Conservation (phyloP, 331 rosid genomes). For the Acacia pycnantha region DNA sequence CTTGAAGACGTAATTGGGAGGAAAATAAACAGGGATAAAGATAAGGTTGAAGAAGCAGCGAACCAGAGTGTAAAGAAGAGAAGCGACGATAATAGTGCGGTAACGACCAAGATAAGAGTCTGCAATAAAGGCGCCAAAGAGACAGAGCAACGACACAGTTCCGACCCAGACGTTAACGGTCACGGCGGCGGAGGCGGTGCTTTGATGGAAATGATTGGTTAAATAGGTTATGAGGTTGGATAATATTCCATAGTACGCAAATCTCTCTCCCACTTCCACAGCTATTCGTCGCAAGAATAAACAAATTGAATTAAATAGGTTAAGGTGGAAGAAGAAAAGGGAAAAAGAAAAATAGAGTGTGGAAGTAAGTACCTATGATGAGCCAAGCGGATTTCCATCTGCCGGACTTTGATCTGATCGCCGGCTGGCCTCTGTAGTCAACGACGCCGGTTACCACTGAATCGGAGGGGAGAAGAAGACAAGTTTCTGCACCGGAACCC, state of each 20-base stretch:
- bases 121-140: not conserved
- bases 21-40: not conserved
- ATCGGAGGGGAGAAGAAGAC: not conserved
- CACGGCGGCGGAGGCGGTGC: not conserved
- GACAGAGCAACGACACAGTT: not conserved
- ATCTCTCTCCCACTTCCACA: slow-evolving; percentile 7
- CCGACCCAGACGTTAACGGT: not conserved
- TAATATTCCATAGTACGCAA: not conserved
- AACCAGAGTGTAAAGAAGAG: not conserved
- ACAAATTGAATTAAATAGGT: not conserved
- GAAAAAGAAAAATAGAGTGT: not conserved
- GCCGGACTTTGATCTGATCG: slow-evolving; percentile 18
- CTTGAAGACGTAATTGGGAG: not conserved
- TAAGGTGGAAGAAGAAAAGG: not conserved
- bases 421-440: slow-evolving; percentile 32
- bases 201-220: not conserved
- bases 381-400: not conserved
- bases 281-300: not conserved
- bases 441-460: slow-evolving; percentile 30
- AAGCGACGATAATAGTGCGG: not conserved
- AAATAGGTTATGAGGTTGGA: not conserved
- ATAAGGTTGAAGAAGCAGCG: not conserved
- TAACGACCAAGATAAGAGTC: not conserved
- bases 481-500: not conserved
- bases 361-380: not conserved